Evolutionary conservation across 176 grass and related monocot species (phyloP).

Genomic region (Pontederia paniculata): DNA sequence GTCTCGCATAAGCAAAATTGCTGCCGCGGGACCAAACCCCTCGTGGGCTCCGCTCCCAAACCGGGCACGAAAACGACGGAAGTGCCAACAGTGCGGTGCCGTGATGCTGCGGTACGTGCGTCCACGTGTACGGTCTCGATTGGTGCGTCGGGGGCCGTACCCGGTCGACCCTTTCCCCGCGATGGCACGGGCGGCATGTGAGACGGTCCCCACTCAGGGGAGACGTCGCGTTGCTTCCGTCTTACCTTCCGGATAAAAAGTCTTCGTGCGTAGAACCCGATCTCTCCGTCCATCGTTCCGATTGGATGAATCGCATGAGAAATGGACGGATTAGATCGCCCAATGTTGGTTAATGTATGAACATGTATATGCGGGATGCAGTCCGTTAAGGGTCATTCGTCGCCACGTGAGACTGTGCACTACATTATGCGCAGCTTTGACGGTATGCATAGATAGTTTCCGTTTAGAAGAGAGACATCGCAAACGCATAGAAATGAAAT

Average conservation of each 20-base stretch:
- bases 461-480: not conserved
- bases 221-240: not conserved
- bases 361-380: no score
- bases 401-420: no score
- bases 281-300: no score
- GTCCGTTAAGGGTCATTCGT: no score
- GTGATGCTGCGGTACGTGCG: not conserved
- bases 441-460: not conserved
- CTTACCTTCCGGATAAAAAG: not conserved
- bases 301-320: no score
- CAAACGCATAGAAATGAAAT: not conserved
- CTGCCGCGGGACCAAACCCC: no score
- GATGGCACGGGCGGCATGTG: constrained; percentile 23
- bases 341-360: no score
- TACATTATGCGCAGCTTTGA: no score
- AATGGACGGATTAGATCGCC: no score
- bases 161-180: not conserved
- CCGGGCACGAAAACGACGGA: not conserved
- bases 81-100: constrained; percentile 3
- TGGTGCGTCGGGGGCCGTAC: not conserved
- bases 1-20: no score
- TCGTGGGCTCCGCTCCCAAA: no score
- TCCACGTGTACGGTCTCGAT: not conserved
- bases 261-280: not conserved
- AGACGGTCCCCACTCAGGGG: not conserved